Evolutionary conservation across 2,329 filamentous ascomycete species (phyloP).

Genomic region (Fusarium lateritium): DNA sequence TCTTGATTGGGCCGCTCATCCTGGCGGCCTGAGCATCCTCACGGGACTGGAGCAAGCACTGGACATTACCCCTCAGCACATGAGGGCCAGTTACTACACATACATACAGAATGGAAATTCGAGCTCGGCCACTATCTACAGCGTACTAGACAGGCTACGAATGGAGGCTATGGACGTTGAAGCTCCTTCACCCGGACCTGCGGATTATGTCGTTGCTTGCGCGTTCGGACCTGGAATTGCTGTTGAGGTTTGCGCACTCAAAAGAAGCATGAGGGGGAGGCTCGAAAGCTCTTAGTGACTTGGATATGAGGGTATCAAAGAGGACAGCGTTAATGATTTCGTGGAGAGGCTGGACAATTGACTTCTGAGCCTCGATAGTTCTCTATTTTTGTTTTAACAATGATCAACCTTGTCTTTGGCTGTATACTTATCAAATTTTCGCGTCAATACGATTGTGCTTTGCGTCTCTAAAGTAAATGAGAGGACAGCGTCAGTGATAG

Average conservation of each 20-base stretch:
- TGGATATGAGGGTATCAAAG: no score
- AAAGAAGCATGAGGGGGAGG: constrained; percentile 52
- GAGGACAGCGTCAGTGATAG: no score
- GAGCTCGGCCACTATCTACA: constrained; percentile 77
- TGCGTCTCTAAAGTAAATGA: no score
- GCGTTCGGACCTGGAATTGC: constrained; percentile 79
- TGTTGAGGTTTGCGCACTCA: constrained; percentile 77
- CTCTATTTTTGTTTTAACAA: no score
- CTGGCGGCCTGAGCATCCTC: constrained; percentile 76
- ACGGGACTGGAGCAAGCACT: constrained; percentile 72
- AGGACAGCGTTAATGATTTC: no score
- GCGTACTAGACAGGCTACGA: constrained; percentile 73
- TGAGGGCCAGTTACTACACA: constrained; percentile 76
- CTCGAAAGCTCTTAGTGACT: no score
- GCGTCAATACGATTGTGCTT: no score
- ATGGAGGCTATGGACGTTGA: constrained; percentile 70
- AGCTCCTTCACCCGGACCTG: constrained; percentile 62
- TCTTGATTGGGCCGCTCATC: constrained; percentile 82
- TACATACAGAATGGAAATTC: constrained; percentile 78
- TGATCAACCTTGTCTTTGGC: no score
- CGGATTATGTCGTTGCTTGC: constrained; percentile 74
- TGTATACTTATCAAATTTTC: no score
- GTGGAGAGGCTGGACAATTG: no score
- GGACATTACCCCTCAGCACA: constrained; percentile 71
- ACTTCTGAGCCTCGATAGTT: no score